Evolutionary conservation across 1,284 basidiomycete genomes (phyloP).

Genomic region (Xerocomus alliaceus): DNA sequence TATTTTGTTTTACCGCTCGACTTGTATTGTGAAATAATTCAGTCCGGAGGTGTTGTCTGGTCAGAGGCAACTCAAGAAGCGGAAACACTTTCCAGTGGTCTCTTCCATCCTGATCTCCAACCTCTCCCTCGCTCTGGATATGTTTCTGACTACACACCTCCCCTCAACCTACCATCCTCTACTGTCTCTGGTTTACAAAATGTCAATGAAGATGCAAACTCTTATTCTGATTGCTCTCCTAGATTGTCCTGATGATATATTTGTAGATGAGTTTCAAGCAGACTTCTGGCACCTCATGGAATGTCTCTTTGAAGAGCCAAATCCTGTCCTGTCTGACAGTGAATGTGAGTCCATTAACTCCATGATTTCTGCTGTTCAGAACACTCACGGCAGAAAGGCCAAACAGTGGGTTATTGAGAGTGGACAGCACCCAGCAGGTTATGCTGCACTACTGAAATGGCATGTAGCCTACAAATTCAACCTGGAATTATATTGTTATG

Average conservation of each 20-base stretch:
- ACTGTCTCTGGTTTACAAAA: no score
- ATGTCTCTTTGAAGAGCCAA: not conserved
- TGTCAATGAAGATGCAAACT: constrained; percentile 3
- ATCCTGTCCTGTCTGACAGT: not conserved
- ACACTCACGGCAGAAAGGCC: not conserved
- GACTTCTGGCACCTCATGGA: not conserved
- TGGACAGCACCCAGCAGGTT: not conserved
- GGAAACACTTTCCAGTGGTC: no score
- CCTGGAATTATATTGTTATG: not conserved
- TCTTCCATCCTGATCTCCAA: no score
- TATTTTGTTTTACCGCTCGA: no score
- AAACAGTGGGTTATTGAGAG: not conserved
- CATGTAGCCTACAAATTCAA: not conserved
- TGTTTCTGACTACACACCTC: no score
- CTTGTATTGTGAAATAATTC: no score
- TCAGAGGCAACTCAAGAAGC: no score
- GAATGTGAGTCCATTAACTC: constrained; percentile 1
- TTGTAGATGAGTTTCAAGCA: not conserved
- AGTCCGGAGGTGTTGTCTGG: no score
- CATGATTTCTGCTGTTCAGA: constrained; percentile 1
- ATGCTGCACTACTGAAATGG: not conserved
- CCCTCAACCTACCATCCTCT: no score
- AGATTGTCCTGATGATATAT: constrained; percentile 1
- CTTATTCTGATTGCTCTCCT: not conserved
- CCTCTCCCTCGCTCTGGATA: no score